Conservation (phyloP, 257 asterid species). For the Ilex aquifolium region DNA sequence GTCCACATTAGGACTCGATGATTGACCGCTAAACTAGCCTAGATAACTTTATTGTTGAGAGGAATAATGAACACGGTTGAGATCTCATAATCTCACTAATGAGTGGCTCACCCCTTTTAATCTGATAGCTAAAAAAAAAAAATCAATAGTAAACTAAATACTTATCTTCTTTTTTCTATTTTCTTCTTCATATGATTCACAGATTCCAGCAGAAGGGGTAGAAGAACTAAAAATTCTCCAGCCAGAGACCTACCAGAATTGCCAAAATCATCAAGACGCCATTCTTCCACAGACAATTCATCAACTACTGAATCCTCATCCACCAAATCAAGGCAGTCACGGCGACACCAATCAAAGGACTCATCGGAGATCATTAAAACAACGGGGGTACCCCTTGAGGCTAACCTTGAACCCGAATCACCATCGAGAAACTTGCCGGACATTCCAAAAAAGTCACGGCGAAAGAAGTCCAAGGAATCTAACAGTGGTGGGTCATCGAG, state of each 20-base stretch:
- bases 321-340: conserved; percentile 16
- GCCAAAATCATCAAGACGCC: conserved; percentile 49
- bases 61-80: too few species aligned
- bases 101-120: too few species aligned
- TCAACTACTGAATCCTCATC: background rate
- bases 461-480: conserved; percentile 41
- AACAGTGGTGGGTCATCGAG: conserved; percentile 12
- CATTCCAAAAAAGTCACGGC: conserved; percentile 33
- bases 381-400: conserved; percentile 22
- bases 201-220: conserved; percentile 38
- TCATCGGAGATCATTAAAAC: conserved; percentile 28
- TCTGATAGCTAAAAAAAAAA: too few species aligned
- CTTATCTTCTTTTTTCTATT: too few species aligned
- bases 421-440: conserved; percentile 34
- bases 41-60: too few species aligned
- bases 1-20: too few species aligned
- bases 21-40: too few species aligned
- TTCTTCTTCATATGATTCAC: background rate
- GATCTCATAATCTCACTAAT: too few species aligned
- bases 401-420: conserved; percentile 17
- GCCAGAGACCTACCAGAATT: conserved; percentile 27
- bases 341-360: conserved; percentile 46
- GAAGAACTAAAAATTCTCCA: conserved; percentile 22
- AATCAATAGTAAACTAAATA: too few species aligned
- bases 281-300: conserved; percentile 23